Percentiles rank a stretch among this genome's conserved stretches.
Conservation (phyloP, 179 eudicot genomes). For the Carnegiea gigantea region DNA sequence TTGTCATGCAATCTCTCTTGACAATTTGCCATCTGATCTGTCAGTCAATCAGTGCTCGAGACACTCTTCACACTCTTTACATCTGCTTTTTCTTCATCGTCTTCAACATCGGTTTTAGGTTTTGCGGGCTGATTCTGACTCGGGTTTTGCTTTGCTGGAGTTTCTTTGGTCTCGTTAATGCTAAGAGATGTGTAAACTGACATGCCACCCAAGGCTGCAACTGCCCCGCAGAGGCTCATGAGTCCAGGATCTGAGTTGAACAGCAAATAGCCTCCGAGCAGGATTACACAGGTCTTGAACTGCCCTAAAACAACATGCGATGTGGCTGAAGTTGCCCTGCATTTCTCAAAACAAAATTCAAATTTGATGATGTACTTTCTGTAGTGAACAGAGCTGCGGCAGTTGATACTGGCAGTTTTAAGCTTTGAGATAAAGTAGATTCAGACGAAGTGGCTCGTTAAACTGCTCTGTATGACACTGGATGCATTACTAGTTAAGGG, state of each 20-base stretch:
- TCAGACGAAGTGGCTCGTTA: no score
- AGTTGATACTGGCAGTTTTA: no score
- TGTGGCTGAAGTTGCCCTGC: slow-evolving; percentile 94
- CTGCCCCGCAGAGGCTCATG: slow-evolving; percentile 69
- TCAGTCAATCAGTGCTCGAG: slow-evolving; percentile 31
- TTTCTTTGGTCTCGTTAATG: slow-evolving; percentile 42
- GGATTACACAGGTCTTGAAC: slow-evolving; percentile 84
- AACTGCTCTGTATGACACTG: no score
- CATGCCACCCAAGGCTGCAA: slow-evolving; percentile 79
- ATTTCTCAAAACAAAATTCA: not conserved
- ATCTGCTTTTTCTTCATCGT: slow-evolving; percentile 35
- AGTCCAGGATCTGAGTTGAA: slow-evolving; percentile 81
- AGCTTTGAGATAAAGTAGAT: no score
- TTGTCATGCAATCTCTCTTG: not conserved
- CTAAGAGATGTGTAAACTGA: slow-evolving; percentile 71
- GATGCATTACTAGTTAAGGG: no score
- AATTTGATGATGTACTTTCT: no score
- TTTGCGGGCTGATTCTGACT: slow-evolving; percentile 40
- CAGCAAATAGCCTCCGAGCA: slow-evolving; percentile 73
- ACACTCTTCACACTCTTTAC: slow-evolving; percentile 30
- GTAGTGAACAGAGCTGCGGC: not conserved
- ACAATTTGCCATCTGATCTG: not conserved
- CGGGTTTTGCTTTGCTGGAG: slow-evolving; percentile 27
- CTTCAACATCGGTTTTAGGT: slow-evolving; percentile 45
- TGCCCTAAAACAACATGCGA: slow-evolving; percentile 87